Evolutionary conservation across 1,284 basidiomycete species (phyloP).

Genomic region (Mrakiaceae sp.): DNA sequence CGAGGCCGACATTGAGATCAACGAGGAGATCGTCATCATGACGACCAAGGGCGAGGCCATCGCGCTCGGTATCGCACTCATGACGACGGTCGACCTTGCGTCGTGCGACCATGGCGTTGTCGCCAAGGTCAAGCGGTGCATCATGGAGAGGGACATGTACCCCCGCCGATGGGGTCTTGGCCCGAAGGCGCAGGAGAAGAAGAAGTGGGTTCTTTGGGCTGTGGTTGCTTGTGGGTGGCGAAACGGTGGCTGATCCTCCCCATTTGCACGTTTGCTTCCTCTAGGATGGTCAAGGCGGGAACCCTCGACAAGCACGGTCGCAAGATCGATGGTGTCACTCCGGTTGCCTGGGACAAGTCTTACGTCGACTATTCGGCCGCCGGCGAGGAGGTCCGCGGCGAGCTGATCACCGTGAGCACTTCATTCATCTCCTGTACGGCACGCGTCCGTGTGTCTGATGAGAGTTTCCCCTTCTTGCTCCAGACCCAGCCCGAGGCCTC

Average conservation of each 20-base stretch:
- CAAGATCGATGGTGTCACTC: constrained; percentile 81
- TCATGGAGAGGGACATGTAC: constrained; percentile 99
- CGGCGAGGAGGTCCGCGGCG: constrained; percentile 25
- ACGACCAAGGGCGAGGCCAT: constrained; percentile 99
- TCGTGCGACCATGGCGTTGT: constrained; percentile 99
- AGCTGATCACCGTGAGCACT: constrained; percentile 23
- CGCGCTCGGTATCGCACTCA: constrained; percentile 91
- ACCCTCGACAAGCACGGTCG: constrained; percentile 95
- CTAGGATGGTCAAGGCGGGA: constrained; percentile 73
- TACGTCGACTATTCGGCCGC: constrained; percentile 77
- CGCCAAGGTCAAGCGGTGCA: constrained; percentile 97
- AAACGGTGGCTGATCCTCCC: neutral
- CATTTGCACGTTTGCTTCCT: neutral
- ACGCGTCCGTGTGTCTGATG: constrained; percentile 15
- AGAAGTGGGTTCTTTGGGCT: constrained; percentile 47
- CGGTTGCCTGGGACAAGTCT: constrained; percentile 77
- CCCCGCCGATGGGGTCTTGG: constrained; percentile 97
- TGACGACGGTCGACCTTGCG: constrained; percentile 96
- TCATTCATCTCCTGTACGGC: neutral
- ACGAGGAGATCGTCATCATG: constrained; percentile 98
- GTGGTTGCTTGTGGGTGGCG: neutral
- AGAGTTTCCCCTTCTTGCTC: constrained; percentile 1
- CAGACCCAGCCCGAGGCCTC: constrained; percentile 32
- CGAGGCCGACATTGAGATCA: constrained; percentile 85
- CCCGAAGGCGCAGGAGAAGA: constrained; percentile 92